Evolutionary conservation across 2,329 filamentous ascomycete genomes (phyloP).

Genomic region (Lachnellula suecica): DNA sequence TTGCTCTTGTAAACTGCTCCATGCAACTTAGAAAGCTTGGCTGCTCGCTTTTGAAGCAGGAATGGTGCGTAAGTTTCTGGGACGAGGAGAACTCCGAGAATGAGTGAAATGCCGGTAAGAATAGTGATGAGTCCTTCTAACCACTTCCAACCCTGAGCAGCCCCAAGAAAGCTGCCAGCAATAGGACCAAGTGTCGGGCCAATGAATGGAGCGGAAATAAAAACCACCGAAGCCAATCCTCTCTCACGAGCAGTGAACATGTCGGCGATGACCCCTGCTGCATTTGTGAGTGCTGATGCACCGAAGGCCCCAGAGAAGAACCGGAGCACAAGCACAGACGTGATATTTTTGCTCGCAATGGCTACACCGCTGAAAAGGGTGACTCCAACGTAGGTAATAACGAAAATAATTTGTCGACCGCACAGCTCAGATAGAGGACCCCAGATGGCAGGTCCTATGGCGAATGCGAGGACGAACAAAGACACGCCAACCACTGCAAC

Average conservation of each 20-base stretch:
- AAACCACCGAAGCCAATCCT: constrained; percentile 83
- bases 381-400: constrained; percentile 53
- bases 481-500: constrained; percentile 39
- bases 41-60: constrained; percentile 69
- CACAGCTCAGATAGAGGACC: constrained; percentile 45
- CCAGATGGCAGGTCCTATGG: constrained; percentile 48
- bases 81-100: constrained; percentile 82
- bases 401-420: constrained; percentile 57
- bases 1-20: constrained; percentile 44
- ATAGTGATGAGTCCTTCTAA: constrained; percentile 88
- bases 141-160: constrained; percentile 75
- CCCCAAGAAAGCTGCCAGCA: constrained; percentile 72
- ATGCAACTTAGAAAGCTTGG: constrained; percentile 68
- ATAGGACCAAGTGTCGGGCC: constrained; percentile 78
- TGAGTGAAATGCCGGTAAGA: constrained; percentile 65
- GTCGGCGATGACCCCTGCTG: constrained; percentile 83
- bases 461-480: constrained; percentile 42
- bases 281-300: constrained; percentile 74
- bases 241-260: constrained; percentile 80
- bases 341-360: constrained; percentile 61
- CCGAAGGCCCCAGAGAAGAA: constrained; percentile 76
- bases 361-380: constrained; percentile 60
- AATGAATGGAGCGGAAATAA: constrained; percentile 78
- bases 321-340: constrained; percentile 71
- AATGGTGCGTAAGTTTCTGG: constrained; percentile 86